Conservation (phyloP, 2,329 filamentous ascomycete species). For the Leptographium radiaticola region DNA sequence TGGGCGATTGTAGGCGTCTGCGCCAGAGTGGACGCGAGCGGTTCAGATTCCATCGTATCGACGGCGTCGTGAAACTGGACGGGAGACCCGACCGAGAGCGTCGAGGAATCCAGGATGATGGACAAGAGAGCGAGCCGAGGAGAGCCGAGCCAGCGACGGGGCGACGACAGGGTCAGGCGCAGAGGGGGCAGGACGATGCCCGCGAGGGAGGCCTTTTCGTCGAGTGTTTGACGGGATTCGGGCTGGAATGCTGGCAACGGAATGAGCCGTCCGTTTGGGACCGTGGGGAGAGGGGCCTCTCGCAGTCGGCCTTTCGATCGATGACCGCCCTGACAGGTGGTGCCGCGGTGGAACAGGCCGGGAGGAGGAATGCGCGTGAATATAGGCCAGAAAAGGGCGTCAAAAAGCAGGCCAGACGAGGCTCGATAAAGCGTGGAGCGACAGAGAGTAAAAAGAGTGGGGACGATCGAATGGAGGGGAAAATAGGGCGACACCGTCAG, state of each 20-base stretch:
- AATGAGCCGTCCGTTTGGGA: too few relatives aligned
- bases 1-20: slow-evolving; percentile 13
- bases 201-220: too few relatives aligned
- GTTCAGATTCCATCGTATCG: slow-evolving; percentile 37
- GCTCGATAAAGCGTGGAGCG: neutral
- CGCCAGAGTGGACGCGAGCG: slow-evolving; percentile 11
- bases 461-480: neutral
- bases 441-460: neutral
- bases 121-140: neutral
- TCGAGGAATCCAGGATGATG: slow-evolving; percentile 36
- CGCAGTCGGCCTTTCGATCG: too few relatives aligned
- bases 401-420: neutral
- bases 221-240: too few relatives aligned
- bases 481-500: neutral
- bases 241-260: too few relatives aligned
- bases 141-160: neutral
- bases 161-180: neutral
- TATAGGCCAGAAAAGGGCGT: neutral
- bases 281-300: too few relatives aligned
- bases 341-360: neutral
- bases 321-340: too few relatives aligned
- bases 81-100: slow-evolving; percentile 32
- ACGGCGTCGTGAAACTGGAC: slow-evolving; percentile 38
- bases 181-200: too few relatives aligned
- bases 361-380: neutral